Conservation (phyloP, 1,139 yeast genomes). For the Yamadazyma atmosphaerica region DNA sequence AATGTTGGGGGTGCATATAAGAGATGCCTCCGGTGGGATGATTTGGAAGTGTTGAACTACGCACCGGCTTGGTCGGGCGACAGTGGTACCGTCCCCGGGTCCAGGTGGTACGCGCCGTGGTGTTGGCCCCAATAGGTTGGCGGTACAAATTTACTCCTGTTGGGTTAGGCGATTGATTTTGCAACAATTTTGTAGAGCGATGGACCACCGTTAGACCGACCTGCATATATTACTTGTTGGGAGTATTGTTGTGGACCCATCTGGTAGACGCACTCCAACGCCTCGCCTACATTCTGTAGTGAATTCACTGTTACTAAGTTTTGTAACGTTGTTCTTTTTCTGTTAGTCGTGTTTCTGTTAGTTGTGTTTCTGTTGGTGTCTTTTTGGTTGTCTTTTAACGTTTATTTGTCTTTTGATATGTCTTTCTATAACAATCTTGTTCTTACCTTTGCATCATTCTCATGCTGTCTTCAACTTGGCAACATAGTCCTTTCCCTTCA, state of each 20-base stretch:
- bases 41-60: background rate
- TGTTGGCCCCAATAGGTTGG: background rate
- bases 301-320: too few species aligned
- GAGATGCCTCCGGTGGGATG: background rate
- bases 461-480: too few species aligned
- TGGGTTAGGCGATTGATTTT: background rate
- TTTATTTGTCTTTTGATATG: too few species aligned
- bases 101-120: too few species aligned
- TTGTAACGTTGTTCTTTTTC: too few species aligned
- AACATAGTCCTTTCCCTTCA: too few species aligned
- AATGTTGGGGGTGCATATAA: slow-evolving; percentile 1
- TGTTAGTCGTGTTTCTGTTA: background rate
- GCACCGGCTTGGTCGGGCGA: too few species aligned
- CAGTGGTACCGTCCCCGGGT: too few species aligned
- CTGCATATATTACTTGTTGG: background rate
- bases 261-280: background rate
- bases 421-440: too few species aligned
- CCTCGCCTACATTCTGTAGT: too few species aligned
- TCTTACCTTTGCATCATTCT: too few species aligned
- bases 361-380: background rate
- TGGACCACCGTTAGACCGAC: background rate
- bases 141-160: too few species aligned
- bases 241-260: background rate
- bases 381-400: background rate
- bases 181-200: background rate